Base-by-base conservation (phyloP, 305 asterid species). In the Petunia hybrid region DNA sequence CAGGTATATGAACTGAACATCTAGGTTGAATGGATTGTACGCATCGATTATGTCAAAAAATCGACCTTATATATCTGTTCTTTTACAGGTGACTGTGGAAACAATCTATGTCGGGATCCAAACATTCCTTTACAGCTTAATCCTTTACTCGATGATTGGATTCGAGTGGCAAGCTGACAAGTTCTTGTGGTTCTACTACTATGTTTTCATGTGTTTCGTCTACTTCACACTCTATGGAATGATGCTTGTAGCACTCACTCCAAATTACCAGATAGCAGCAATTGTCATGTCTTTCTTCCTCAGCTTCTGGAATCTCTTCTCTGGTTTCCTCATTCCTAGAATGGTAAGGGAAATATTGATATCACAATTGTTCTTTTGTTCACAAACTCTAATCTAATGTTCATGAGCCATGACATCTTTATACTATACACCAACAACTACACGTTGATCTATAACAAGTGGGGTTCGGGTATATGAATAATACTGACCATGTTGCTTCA, bases 221-320 rank as follows among this genome's bases (percentile, higher is more conserved):
- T 89, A 87, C 84, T 89, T 89, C 88, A 84, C 92, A n/a, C 65
- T 84, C 3, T 89, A 87, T 9, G 89, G 91, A 31, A 87, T 87
- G 90, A 87, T 87, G 91, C 90, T 87, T 63, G 89, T 87, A 2
- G 88, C 90, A 5, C 87, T 89, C 82, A 89, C 92, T 31, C 92
- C 92, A 46, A 89, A 85, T 62, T 89, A 87, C 85, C 88, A 83
- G 74, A 86, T 89, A 40, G 92, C 92, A 70, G 91, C 92, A 42
- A 83, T 89, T 66, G 75, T 83, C 69, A 89, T 87, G 91, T 86
- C 91, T 4, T 89, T 89, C 80, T 89, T 87, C 87, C 87, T 87
- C 82, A 87, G 86, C 81, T 87, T 88, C 60, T 88, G 91, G 91
- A 89, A 87, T 73, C 85, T 89, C 82, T 87, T 89, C 84, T 89